Percentiles rank a stretch among this genome's conserved stretches.
Evolutionary conservation across 768 basidiomycete species (phyloP).

Genomic region (Cantharellus cinnabarinus): DNA sequence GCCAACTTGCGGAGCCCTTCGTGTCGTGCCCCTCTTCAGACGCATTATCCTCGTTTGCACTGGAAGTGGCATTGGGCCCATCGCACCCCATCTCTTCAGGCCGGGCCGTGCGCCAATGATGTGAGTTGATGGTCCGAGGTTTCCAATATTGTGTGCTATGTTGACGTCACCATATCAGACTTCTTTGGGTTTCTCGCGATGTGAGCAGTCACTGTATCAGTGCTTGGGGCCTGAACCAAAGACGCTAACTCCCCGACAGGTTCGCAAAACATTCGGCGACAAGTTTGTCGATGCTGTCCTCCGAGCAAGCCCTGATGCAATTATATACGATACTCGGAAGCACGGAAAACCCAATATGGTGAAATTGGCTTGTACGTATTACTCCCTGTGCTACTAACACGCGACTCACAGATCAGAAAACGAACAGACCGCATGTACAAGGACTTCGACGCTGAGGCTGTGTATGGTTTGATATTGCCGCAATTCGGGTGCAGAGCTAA

Average conservation of each 20-base stretch:
- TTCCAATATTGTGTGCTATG: constrained; percentile 40
- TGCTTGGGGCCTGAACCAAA: constrained; percentile 45
- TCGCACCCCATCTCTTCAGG: not conserved
- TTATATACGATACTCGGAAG: constrained; percentile 7
- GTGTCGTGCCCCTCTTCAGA: constrained; percentile 8
- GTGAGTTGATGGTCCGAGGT: constrained; percentile 23
- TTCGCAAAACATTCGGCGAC: constrained; percentile 40
- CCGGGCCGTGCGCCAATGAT: not conserved
- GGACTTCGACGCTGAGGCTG: constrained; percentile 8
- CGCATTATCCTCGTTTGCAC: constrained; percentile 5
- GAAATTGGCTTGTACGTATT: constrained; percentile 14
- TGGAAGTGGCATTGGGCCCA: not conserved
- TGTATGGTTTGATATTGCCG: not conserved
- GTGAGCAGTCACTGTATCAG: constrained; percentile 15
- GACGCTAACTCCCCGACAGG: constrained; percentile 7
- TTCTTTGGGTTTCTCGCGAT: not conserved
- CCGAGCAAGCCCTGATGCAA: constrained; percentile 15
- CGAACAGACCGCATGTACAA: constrained; percentile 5
- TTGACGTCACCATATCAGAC: constrained; percentile 7
- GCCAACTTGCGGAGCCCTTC: constrained; percentile 6
- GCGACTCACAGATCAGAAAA: constrained; percentile 11
- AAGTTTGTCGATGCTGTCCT: constrained; percentile 36
- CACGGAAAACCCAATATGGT: constrained; percentile 1
- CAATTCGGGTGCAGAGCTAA: not conserved
- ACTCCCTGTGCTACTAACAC: constrained; percentile 27